Evolutionary conservation across 768 basidiomycete species (phyloP), one percentile per base, ranked within the genome.

Genomic region (Coprinellus micaceus): DNA sequence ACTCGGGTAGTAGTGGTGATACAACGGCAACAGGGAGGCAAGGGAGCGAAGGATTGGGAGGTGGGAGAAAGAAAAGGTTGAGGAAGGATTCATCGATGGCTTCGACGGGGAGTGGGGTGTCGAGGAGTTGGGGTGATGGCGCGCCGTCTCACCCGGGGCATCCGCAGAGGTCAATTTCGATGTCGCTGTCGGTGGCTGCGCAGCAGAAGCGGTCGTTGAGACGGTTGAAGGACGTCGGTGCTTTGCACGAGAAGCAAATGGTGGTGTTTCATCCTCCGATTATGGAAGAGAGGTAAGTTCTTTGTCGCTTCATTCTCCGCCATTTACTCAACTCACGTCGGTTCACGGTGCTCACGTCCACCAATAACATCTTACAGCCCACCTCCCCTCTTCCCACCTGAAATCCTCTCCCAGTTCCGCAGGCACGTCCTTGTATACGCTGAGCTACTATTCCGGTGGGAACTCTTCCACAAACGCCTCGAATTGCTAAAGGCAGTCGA

Each of bases 361-460:
- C n/a, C n/a, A n/a, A n/a, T n/a, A n/a, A n/a, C n/a, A 19, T 19
- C 10, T 37, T 53, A 12, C 44, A 67, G 68, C 55, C 53, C 58
- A 51, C 66, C 43, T 46, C 67, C 61, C 21, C 58, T 71, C 22
- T 74, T 81, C 44, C 66, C 76, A 29, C 60, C 66, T 2, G 62
- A 69, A 9, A 64, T 81, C 51, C 74, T 82, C 21, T 69, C 73
- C 19, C 75, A 76, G 57, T 74, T 79, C 59, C 64, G 66, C 51
- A 58, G 67, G 28, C 89, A 94, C 66, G 74, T 93, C 21, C 70
- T 83, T 41, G 75, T 77, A 1, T 94, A 94, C 64, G 87, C 88
- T 5, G 89, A 94, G 54, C 71, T 88, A 59, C 73, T 94, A 22
- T 82, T 83, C 60, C 73, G 84, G 43, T 94, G 92, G 93, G 72